Evolutionary conservation across 192 early-diverging fungal genomes (phyloP).

Genomic region (Coemansia sp.): DNA sequence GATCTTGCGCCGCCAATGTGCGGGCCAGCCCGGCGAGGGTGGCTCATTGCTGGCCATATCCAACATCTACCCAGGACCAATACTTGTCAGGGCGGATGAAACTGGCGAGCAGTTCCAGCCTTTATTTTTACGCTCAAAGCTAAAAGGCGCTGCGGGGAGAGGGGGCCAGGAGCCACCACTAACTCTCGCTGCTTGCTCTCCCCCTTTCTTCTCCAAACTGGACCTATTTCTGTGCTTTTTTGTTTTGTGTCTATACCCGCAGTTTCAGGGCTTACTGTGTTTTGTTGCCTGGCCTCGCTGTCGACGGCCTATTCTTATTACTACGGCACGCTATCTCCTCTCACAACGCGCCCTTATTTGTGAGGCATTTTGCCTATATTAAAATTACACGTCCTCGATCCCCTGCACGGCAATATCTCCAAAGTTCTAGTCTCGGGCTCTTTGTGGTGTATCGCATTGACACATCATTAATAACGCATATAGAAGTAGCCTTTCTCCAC

Average conservation of each 20-base stretch:
- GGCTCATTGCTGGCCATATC: neutral
- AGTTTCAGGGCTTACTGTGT: neutral
- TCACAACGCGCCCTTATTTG: neutral
- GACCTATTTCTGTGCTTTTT: neutral
- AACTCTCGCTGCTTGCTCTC: neutral
- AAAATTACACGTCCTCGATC: neutral
- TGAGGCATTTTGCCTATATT: slow-evolving; percentile 8
- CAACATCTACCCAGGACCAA: neutral
- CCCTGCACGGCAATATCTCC: slow-evolving; percentile 3
- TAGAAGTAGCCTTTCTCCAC: neutral
- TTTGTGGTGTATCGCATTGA: neutral
- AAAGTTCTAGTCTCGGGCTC: neutral
- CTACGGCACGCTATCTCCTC: neutral
- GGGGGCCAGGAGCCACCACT: neutral
- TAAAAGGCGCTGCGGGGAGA: neutral
- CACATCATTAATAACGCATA: neutral
- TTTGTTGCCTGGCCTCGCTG: slow-evolving; percentile 1
- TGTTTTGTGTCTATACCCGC: neutral
- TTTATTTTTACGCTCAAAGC: neutral
- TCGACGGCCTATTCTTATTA: neutral
- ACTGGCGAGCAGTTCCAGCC: neutral
- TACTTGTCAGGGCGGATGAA: neutral
- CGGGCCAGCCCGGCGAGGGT: neutral
- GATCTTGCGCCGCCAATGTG: neutral
- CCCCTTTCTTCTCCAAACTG: slow-evolving; percentile 4